phyloP scores from a whole-genome alignment of 495 filamentous ascomycete genomes.

The Neurospora sp. region DNA sequence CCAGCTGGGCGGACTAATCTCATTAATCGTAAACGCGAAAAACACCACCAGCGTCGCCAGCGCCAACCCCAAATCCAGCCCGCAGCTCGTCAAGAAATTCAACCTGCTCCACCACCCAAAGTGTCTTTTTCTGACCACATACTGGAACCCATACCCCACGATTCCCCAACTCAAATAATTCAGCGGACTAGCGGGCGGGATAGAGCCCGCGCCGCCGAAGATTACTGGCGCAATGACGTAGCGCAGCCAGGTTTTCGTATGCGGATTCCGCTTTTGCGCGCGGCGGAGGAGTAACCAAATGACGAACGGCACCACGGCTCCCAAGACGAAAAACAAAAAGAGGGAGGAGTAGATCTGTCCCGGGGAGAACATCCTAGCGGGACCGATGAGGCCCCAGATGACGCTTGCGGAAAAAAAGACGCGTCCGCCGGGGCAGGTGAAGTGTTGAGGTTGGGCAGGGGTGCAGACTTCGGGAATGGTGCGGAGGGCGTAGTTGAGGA shows the following conservation, averaged over 20 bases:
- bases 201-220: constrained; percentile 53
- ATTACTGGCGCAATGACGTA: constrained; percentile 58
- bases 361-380: constrained; percentile 56
- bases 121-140: constrained; percentile 43
- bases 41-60: constrained; percentile 54
- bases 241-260: constrained; percentile 31
- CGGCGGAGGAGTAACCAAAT: constrained; percentile 34
- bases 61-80: constrained; percentile 52
- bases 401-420: constrained; percentile 61
- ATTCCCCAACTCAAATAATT: constrained; percentile 63
- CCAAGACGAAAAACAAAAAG: constrained; percentile 54
- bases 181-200: constrained; percentile 58
- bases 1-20: constrained; percentile 41
- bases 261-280: constrained; percentile 41
- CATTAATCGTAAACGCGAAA: constrained; percentile 43
- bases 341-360: constrained; percentile 57
- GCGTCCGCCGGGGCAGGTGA: constrained; percentile 57
- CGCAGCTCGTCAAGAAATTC: constrained; percentile 55
- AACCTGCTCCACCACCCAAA: constrained; percentile 58
- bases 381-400: constrained; percentile 62
- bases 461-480: constrained; percentile 54
- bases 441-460: constrained; percentile 48
- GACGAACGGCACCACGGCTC: constrained; percentile 44
- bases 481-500: constrained; percentile 55
- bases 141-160: constrained; percentile 57